Evolutionary conservation across 164 flowering plant genomes (phyloP).

Genomic region (Liquidambar formosana): DNA sequence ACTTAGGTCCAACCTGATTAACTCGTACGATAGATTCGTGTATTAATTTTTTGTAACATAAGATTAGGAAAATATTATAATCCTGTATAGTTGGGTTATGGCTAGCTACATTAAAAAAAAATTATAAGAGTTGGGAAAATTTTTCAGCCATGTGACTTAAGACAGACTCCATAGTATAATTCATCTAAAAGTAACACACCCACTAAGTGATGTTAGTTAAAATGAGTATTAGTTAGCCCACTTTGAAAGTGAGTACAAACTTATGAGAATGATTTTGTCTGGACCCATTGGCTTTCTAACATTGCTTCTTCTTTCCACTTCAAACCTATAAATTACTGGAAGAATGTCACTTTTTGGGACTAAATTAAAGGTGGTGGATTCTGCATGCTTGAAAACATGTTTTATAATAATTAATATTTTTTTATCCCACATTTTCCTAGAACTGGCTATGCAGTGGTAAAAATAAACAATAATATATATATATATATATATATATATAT

Average conservation of each 20-base stretch:
- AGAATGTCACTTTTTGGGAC: background rate
- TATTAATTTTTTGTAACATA: too few species aligned
- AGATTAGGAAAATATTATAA: too few species aligned
- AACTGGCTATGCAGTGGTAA: too few species aligned
- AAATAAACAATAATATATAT: too few species aligned
- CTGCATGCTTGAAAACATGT: background rate
- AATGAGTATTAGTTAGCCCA: constrained; percentile 14
- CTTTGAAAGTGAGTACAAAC: constrained; percentile 17
- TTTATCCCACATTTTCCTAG: too few species aligned
- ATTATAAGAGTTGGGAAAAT: constrained; percentile 11
- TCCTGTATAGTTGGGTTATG: too few species aligned
- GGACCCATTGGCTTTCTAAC: constrained; percentile 16
- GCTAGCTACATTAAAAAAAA: too few species aligned
- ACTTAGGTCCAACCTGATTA: too few species aligned
- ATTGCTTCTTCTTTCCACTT: constrained; percentile 32
- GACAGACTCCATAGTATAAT: constrained; percentile 20
- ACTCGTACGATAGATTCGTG: too few species aligned
- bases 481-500: too few species aligned
- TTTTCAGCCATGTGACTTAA: constrained; percentile 27
- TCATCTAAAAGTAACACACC: constrained; percentile 25
- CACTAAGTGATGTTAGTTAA: constrained; percentile 23
- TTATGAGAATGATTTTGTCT: constrained; percentile 12
- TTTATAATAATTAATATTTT: too few species aligned
- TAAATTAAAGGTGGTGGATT: too few species aligned
- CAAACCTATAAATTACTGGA: constrained; percentile 5